These are phyloP conservation scores for Seiridium cupressi DNA, from an alignment of 2,329 filamentous ascomycete species.

Conservation along the genomic window DNA sequence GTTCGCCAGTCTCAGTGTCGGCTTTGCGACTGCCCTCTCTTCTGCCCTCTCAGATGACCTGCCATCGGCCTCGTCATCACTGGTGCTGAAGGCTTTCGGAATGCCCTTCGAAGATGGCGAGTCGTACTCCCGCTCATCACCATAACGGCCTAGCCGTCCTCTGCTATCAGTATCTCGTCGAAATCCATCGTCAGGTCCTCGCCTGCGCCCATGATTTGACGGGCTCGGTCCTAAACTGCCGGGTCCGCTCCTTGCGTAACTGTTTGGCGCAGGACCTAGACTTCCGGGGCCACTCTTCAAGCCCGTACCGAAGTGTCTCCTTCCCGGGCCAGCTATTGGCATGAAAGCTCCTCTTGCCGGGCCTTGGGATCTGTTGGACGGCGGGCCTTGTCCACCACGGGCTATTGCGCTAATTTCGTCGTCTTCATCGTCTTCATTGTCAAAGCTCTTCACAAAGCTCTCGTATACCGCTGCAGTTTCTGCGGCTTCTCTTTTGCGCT, in stretches of 20 bases:
- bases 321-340: constrained; percentile 37
- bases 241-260: constrained; percentile 57
- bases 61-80: constrained; percentile 53
- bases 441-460: constrained; percentile 82
- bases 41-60: constrained; percentile 46
- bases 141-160: constrained; percentile 37
- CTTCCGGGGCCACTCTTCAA: constrained; percentile 62
- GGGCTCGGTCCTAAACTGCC: constrained; percentile 59
- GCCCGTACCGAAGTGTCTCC: constrained; percentile 64
- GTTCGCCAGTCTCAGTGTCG: constrained; percentile 60
- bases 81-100: constrained; percentile 71
- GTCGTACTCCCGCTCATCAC: constrained; percentile 19
- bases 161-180: constrained; percentile 31
- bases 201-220: constrained; percentile 50
- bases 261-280: constrained; percentile 52
- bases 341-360: constrained; percentile 22
- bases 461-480: constrained; percentile 86
- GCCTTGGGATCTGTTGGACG: constrained; percentile 22
- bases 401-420: constrained; percentile 13
- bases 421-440: constrained; percentile 53
- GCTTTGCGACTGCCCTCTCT: constrained; percentile 60
- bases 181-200: constrained; percentile 47
- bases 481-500: constrained; percentile 77
- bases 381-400: constrained; percentile 24
- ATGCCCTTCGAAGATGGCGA: constrained; percentile 53